These are phyloP conservation scores for Ceratobasidium sp. DNA, from an alignment of 1,284 basidiomycete genomes.

Conservation along the genomic window DNA sequence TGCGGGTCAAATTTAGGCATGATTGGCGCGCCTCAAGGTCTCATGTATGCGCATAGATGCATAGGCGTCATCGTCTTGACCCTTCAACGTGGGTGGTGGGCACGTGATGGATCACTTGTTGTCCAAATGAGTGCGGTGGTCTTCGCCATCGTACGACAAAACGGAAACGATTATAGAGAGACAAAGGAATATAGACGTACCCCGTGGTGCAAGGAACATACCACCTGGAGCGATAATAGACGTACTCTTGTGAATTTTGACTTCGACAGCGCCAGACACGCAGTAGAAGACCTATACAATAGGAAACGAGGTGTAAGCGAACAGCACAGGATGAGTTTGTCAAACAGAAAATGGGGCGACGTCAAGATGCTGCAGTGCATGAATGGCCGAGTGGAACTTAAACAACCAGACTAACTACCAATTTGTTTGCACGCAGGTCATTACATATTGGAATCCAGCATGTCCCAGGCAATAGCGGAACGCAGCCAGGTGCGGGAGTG, in stretches of 20 bases:
- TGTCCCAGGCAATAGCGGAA: background rate
- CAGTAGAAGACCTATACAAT: slow-evolving; percentile 83
- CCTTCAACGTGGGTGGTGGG: background rate
- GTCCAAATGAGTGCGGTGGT: background rate
- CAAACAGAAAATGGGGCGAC: no score
- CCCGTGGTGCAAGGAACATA: slow-evolving; percentile 92
- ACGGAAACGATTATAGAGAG: no score
- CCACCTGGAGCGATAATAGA: slow-evolving; percentile 85
- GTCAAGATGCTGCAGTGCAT: no score
- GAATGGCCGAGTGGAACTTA: no score
- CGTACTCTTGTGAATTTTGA: slow-evolving; percentile 82
- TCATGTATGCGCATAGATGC: no score
- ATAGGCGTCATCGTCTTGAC: no score
- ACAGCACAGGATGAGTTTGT: no score
- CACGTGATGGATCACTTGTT: background rate
- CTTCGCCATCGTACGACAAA: background rate
- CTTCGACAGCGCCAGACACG: slow-evolving; percentile 87
- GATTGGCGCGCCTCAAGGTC: no score
- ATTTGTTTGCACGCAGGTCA: no score
- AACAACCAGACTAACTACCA: no score
- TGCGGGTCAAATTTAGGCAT: no score
- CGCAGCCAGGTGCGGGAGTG: background rate
- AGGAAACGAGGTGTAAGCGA: background rate
- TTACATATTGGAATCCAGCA: background rate
- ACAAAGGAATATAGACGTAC: slow-evolving; percentile 60